Conservation (phyloP, 768 basidiomycete species). For the Epithele typhae region DNA sequence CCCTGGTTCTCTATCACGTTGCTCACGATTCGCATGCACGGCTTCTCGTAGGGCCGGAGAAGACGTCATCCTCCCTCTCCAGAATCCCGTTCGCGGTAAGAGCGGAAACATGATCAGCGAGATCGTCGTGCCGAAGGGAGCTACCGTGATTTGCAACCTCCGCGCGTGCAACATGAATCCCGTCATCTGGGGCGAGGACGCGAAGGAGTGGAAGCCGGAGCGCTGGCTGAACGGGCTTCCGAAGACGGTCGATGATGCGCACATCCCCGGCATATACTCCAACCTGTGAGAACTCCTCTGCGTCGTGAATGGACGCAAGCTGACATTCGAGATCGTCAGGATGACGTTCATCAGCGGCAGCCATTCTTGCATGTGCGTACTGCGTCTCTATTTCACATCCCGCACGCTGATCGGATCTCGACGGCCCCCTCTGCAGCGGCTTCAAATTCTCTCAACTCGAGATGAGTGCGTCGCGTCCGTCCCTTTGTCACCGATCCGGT, state of each 20-base stretch:
- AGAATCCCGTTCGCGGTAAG: too few species aligned
- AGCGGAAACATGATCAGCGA: conserved; percentile 29
- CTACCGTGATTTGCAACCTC: background rate
- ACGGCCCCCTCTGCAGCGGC: conserved; percentile 2
- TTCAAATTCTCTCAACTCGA: conserved; percentile 19
- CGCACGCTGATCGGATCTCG: background rate
- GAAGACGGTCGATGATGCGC: conserved; percentile 5
- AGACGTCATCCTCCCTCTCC: too few species aligned
- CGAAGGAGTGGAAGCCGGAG: conserved; percentile 22
- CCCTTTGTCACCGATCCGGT: background rate
- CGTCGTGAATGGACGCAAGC: background rate
- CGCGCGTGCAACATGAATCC: conserved; percentile 3
- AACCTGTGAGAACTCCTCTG: conserved; percentile 4
- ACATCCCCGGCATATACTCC: conserved; percentile 14
- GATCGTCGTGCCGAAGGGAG: conserved; percentile 33
- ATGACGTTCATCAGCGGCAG: conserved; percentile 10
- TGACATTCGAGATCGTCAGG: background rate
- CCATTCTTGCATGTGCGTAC: conserved; percentile 13
- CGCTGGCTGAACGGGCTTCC: conserved; percentile 13
- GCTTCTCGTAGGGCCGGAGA: too few species aligned
- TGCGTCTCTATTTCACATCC: background rate
- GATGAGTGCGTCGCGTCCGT: conserved; percentile 10
- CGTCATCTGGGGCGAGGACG: conserved; percentile 38
- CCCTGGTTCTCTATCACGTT: too few species aligned
- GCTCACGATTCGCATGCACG: too few species aligned